Conservation (phyloP, 139 green algal genomes). For the Chlorella sp. region DNA sequence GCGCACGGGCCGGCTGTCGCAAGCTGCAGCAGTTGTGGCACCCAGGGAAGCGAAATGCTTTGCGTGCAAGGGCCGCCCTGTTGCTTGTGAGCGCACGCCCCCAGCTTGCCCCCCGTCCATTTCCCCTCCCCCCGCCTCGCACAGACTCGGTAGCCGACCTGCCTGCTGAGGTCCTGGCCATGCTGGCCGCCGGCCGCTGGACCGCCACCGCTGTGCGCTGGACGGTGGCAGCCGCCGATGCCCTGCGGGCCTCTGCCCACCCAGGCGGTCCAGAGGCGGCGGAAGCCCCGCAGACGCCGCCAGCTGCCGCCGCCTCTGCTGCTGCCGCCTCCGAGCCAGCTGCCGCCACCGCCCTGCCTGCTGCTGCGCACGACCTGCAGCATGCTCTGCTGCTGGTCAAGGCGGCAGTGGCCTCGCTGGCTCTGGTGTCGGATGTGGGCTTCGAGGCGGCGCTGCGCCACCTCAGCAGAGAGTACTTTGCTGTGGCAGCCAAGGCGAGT, state of each 20-base stretch:
- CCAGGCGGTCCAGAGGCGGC: neutral
- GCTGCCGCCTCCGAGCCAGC: neutral
- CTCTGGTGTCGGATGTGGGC: constrained; percentile 13
- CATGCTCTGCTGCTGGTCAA: constrained; percentile 19
- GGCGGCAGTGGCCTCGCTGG: constrained; percentile 5
- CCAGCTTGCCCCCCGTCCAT: too few relatives aligned
- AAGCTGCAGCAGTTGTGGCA: neutral
- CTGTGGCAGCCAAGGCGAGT: neutral
- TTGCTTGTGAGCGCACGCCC: too few relatives aligned
- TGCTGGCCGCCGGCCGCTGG: constrained; percentile 4
- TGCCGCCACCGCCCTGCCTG: neutral
- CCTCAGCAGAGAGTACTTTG: constrained; percentile 10
- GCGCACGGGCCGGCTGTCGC: neutral
- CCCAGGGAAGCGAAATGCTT: too few relatives aligned
- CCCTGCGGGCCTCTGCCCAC: neutral
- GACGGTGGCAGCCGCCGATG: constrained; percentile 1
- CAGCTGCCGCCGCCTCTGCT: neutral
- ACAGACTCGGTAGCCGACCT: neutral
- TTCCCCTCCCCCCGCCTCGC: too few relatives aligned
- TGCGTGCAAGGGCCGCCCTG: too few relatives aligned
- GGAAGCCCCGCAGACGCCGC: neutral
- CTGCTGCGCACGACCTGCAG: neutral
- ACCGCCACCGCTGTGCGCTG: neutral
- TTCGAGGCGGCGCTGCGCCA: constrained; percentile 26
- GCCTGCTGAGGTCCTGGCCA: neutral